phyloP scores from a whole-genome alignment of 148 eudicot species.

The Oxyria digyna region DNA sequence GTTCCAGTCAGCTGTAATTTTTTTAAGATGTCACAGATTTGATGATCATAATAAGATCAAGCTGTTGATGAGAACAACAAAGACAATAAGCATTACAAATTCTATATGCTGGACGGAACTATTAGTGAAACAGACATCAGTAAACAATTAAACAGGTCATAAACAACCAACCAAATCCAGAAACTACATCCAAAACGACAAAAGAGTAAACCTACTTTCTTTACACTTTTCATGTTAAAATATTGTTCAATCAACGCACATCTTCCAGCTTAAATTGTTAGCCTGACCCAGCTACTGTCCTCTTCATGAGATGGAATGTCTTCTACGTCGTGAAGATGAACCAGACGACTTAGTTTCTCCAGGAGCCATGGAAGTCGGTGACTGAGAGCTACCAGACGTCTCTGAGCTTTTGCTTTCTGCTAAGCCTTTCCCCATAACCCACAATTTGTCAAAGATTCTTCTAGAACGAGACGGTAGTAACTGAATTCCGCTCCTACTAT shows the following conservation, averaged over 20 bases:
- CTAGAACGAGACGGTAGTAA: slow-evolving; percentile 71
- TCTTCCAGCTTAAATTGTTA: not conserved
- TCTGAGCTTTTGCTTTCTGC: slow-evolving; percentile 71
- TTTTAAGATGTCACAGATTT: not conserved
- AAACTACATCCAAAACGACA: not conserved
- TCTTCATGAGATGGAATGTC: slow-evolving; percentile 52
- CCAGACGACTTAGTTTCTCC: slow-evolving; percentile 51
- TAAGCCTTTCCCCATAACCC: slow-evolving; percentile 51
- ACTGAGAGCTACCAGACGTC: slow-evolving; percentile 71
- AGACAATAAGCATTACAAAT: not conserved
- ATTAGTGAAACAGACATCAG: not conserved
- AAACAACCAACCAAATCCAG: slow-evolving; percentile 9
- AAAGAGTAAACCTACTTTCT: slow-evolving; percentile 6
- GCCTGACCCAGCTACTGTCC: not conserved
- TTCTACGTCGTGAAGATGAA: slow-evolving; percentile 36
- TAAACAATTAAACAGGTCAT: not conserved
- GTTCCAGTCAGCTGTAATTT: no score
- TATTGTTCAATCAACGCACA: not conserved
- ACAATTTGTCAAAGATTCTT: slow-evolving; percentile 68
- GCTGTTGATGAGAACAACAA: not conserved
- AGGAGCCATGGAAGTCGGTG: slow-evolving; percentile 50
- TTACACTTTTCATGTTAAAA: slow-evolving; percentile 8
- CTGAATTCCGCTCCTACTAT: slow-evolving; percentile 42
- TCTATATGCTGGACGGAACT: not conserved
- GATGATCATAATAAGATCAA: not conserved